Evolutionary conservation across 306 rosid genomes (phyloP).

Genomic region (Coriaria nepalensis): DNA sequence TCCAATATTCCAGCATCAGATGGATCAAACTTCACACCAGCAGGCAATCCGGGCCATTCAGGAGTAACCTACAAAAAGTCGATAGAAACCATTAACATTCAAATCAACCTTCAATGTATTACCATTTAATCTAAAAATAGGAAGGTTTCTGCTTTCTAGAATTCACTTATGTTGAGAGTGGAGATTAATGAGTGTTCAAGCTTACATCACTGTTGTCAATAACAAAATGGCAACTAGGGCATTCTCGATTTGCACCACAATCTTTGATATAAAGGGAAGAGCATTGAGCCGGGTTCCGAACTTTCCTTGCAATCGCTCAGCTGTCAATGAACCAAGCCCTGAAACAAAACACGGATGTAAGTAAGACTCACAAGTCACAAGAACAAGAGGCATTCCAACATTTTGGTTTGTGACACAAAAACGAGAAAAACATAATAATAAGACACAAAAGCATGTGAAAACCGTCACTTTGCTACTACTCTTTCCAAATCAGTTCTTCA

Average conservation of each 20-base stretch:
- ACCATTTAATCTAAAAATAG: not conserved
- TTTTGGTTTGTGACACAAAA: no score
- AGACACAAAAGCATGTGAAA: no score
- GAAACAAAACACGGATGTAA: constrained; percentile 1
- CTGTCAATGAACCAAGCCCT: constrained; percentile 73
- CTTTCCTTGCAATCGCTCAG: constrained; percentile 73
- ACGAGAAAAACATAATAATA: no score
- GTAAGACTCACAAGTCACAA: no score
- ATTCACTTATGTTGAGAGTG: constrained; percentile 4
- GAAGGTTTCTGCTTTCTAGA: no score
- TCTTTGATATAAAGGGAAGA: constrained; percentile 49
- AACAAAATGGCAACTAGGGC: constrained; percentile 53
- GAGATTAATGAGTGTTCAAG: constrained; percentile 8
- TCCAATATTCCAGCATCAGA: constrained; percentile 54
- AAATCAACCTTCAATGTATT: not conserved
- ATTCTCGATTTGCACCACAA: constrained; percentile 64
- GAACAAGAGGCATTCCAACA: no score
- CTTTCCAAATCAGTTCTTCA: no score
- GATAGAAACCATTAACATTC: not conserved
- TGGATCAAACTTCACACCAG: constrained; percentile 90
- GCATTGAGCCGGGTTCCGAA: constrained; percentile 34
- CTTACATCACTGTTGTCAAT: constrained; percentile 83
- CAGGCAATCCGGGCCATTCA: constrained; percentile 90
- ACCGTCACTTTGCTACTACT: no score
- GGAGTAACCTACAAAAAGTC: constrained; percentile 42